Evolutionary conservation across 2,329 filamentous ascomycete genomes (phyloP).

Genomic region (Fusarium sp.): DNA sequence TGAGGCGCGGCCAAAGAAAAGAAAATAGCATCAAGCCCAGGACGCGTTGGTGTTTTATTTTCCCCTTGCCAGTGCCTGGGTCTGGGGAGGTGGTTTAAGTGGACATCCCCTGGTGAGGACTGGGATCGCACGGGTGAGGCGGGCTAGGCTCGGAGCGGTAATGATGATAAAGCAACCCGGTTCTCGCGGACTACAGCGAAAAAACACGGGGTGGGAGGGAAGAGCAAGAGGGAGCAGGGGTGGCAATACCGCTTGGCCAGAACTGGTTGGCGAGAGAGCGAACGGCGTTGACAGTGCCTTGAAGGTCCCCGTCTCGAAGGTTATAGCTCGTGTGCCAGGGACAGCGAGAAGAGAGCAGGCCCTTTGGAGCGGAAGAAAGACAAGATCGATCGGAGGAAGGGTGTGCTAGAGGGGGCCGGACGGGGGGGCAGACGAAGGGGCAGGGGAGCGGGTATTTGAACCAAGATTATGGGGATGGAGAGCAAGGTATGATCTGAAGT

Average conservation of each 20-base stretch:
- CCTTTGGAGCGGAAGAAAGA: conserved; percentile 42
- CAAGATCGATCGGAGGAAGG: conserved; percentile 47
- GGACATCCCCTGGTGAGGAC: conserved; percentile 57
- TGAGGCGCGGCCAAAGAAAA: conserved; percentile 46
- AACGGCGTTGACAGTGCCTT: conserved; percentile 26
- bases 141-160: conserved; percentile 58
- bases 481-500: conserved; percentile 51
- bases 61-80: conserved; percentile 60
- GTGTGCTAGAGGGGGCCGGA: conserved; percentile 44
- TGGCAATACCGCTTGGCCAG: conserved; percentile 48
- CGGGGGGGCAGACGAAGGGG: conserved; percentile 47
- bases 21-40: conserved; percentile 55
- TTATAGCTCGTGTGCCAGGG: conserved; percentile 37
- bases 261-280: conserved; percentile 32
- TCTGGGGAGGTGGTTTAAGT: conserved; percentile 56
- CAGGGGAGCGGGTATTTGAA: conserved; percentile 52
- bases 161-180: conserved; percentile 55
- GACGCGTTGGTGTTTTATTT: conserved; percentile 65
- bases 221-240: conserved; percentile 36
- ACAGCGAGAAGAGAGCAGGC: conserved; percentile 37
- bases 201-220: conserved; percentile 36
- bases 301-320: conserved; percentile 29
- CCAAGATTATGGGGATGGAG: conserved; percentile 48
- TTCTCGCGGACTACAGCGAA: conserved; percentile 46
- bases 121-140: conserved; percentile 64